Conservation (phyloP, 768 basidiomycete genomes). For the Cyclocybe aegerita region DNA sequence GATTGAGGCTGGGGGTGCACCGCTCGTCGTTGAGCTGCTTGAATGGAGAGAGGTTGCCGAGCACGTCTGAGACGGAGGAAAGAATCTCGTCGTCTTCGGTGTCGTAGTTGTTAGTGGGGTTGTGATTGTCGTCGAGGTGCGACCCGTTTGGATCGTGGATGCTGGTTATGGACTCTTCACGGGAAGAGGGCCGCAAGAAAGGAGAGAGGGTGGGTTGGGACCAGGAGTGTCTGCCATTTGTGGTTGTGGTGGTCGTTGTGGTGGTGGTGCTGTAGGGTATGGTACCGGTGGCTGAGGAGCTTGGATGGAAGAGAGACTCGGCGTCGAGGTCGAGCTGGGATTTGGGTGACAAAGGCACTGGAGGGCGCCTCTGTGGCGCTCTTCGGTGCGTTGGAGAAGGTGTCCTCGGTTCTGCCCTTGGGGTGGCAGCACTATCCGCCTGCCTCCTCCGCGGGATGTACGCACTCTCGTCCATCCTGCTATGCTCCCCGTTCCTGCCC, state of each 20-base stretch:
- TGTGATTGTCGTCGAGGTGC: constrained; percentile 5
- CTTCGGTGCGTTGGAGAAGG: not conserved
- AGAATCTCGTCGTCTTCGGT: constrained; percentile 3
- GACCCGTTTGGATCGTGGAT: constrained; percentile 10
- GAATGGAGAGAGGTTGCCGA: constrained; percentile 19
- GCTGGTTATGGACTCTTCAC: constrained; percentile 29
- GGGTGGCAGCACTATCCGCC: not conserved
- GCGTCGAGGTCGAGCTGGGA: constrained; percentile 19
- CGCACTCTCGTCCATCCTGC: not conserved
- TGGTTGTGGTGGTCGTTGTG: too few species aligned
- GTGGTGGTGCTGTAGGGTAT: constrained; percentile 12
- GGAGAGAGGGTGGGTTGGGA: constrained; percentile 19
- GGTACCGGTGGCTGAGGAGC: constrained; percentile 27
- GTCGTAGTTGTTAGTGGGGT: not conserved
- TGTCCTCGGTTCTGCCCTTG: not conserved
- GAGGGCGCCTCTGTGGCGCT: not conserved
- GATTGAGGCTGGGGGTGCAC: too few species aligned
- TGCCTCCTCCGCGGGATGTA: not conserved
- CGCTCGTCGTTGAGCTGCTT: not conserved
- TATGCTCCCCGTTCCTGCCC: not conserved
- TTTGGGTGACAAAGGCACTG: constrained; percentile 8
- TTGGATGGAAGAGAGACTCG: constrained; percentile 28
- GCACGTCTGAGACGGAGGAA: constrained; percentile 19
- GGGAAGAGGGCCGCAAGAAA: constrained; percentile 7
- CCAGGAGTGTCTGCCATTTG: too few species aligned